These are phyloP conservation scores for Closterium sp. DNA, from an alignment of 139 green algal genomes.

Conservation along the genomic window DNA sequence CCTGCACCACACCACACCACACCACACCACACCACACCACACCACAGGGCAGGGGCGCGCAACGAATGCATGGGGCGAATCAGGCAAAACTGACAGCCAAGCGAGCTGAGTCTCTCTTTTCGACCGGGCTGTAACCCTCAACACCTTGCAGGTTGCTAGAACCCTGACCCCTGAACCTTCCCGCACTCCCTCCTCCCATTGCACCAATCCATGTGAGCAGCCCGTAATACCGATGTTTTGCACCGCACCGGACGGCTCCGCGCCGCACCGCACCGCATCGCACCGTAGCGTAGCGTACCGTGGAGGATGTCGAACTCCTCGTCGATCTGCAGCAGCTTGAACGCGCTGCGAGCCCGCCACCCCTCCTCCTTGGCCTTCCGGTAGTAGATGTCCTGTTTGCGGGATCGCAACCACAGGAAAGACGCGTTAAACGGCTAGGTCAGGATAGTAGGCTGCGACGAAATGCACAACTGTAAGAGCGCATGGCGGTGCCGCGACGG, in stretches of 20 bases:
- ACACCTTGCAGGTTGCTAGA: not conserved
- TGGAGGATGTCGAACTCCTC: conserved; percentile 87
- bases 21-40: conserved; percentile 64
- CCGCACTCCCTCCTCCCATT: not conserved
- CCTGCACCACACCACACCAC: conserved; percentile 55
- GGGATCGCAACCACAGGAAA: not conserved
- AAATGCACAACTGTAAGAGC: not conserved
- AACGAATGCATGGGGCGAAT: not conserved
- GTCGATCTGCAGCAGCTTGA: conserved; percentile 98
- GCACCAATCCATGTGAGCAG: too few species aligned
- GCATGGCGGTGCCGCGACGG: not conserved
- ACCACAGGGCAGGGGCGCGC: not conserved
- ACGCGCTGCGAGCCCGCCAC: conserved; percentile 90
- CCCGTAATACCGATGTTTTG: too few species aligned
- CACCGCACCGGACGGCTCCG: not conserved
- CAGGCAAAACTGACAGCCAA: not conserved
- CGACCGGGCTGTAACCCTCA: too few species aligned
- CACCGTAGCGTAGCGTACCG: conserved; percentile 43
- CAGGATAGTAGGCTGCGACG: too few species aligned
- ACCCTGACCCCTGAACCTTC: not conserved
- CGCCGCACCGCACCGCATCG: not conserved
- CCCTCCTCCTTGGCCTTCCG: conserved; percentile 97
- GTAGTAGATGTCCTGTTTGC: conserved; percentile 85
- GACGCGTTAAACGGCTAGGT: not conserved
- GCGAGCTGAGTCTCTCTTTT: too few species aligned